Evolutionary conservation across 805 yeast species (phyloP), one percentile per base, ranked within the genome.

Genomic region (Starmerella etchellsii): DNA sequence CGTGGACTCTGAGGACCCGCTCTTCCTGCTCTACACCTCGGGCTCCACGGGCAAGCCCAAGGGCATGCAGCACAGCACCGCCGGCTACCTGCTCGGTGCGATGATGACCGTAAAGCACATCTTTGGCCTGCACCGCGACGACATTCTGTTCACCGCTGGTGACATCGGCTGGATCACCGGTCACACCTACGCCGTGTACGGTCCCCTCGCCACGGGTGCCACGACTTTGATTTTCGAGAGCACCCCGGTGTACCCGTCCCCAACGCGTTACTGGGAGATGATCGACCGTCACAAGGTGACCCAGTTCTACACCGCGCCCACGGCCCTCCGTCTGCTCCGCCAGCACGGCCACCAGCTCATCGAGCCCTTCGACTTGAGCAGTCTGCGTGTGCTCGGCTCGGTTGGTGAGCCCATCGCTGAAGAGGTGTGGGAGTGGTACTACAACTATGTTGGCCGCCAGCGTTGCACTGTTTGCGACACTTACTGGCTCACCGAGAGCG

Each of bases 161-260:
- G 97, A 91, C 61, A 84, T 91, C 42, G 97, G 98, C 59, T 91
- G 98, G 97, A 91, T 91, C 60, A 91, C 98, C 15, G 97, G 97
- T 53, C 98, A 91, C 64, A 81, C 96, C 9, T 91, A 88, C 59
- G 94, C 84, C 33, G 73, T 88, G 35, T 91, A 91, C 58, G 97
- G 97, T 45, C 98, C 98, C 31, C 73, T 91, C 52, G 65, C 76
- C 24, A 61, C 77, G 26, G 98, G 97, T 63, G 82, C 87, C 40
- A 78, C 97, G 36, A 77, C 95, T 9, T 81, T 91, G 40, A 82
- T 88, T 42, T 91, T 91, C 60, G 97, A 91, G 69, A 91, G 95
- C 45, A 91, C 98, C 16, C 97, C 98, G 29, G 95, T 95, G 28
- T 84, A 85, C 65, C 98, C 97, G 52, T 78, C 81, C 58, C 87